Conservation (phyloP, 2,329 filamentous ascomycete genomes). For the Venturia pyrina region DNA sequence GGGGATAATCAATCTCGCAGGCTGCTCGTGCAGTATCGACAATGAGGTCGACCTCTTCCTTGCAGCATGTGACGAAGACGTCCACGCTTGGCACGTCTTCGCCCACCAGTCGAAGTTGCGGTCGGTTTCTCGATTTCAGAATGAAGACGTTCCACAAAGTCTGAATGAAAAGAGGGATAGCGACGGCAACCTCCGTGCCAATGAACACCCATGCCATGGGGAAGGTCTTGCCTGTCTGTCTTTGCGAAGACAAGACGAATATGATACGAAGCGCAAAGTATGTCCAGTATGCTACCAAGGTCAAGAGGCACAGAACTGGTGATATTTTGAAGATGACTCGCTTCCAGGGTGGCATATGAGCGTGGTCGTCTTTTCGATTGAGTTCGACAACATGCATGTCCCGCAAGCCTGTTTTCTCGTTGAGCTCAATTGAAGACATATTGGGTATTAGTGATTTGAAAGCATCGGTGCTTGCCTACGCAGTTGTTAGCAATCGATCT, state of each 20-base stretch:
- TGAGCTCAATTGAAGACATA: constrained; percentile 15
- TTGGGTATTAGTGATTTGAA: constrained; percentile 24
- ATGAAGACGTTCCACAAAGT: constrained; percentile 49
- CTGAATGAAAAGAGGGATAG: constrained; percentile 46
- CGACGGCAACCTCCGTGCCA: constrained; percentile 42
- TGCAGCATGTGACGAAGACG: constrained; percentile 34
- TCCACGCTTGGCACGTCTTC: constrained; percentile 28
- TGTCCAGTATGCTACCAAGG: constrained; percentile 26
- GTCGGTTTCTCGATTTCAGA: constrained; percentile 43
- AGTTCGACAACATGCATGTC: constrained; percentile 24
- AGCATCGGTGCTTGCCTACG: constrained; percentile 25
- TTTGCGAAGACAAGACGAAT: constrained; percentile 44
- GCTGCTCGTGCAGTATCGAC: constrained; percentile 31
- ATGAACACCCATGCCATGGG: constrained; percentile 49
- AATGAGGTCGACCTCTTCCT: constrained; percentile 33
- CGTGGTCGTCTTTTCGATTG: constrained; percentile 27
- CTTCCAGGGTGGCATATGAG: constrained; percentile 29
- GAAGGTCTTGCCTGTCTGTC: constrained; percentile 30
- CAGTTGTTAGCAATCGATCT: not conserved
- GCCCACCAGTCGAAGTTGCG: constrained; percentile 43
- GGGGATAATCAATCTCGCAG: constrained; percentile 31
- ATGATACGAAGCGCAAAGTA: constrained; percentile 44
- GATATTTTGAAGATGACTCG: constrained; percentile 25
- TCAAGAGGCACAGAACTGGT: constrained; percentile 26
- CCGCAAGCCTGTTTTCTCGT: constrained; percentile 23